phyloP scores from a whole-genome alignment of 2,329 filamentous ascomycete species.

The Fusarium odoratissimum region DNA sequence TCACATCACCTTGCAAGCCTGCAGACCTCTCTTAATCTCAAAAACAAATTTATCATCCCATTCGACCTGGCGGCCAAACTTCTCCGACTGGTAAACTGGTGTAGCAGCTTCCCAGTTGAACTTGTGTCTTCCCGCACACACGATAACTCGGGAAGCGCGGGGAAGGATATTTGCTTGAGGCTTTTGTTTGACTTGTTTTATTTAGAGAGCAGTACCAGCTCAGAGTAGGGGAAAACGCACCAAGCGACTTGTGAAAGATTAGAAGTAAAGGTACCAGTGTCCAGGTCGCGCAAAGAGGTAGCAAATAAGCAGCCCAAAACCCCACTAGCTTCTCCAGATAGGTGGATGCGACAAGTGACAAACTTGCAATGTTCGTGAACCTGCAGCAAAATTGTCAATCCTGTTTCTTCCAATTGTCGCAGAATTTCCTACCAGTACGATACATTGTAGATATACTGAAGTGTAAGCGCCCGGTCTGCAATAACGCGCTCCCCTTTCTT shows the following conservation, averaged over 20 bases:
- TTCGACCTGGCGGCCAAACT: background rate
- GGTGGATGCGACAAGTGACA: background rate
- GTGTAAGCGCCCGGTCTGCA: background rate
- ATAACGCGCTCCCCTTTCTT: background rate
- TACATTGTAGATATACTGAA: background rate
- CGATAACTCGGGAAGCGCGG: background rate
- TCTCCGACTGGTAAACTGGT: background rate
- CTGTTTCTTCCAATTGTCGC: background rate
- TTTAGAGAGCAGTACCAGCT: background rate
- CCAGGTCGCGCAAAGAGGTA: background rate
- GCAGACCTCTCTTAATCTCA: constrained; percentile 1
- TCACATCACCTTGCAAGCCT: constrained; percentile 4
- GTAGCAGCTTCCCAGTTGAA: background rate
- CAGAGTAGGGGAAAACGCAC: background rate
- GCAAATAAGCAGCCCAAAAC: background rate
- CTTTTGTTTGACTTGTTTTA: background rate
- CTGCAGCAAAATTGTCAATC: background rate
- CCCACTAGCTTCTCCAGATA: background rate
- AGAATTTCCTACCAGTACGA: background rate
- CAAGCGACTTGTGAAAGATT: background rate
- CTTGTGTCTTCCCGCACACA: background rate
- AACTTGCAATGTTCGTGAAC: background rate
- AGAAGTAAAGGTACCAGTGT: background rate
- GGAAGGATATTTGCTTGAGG: background rate
- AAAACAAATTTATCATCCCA: constrained; percentile 5